Conservation (phyloP, 2,329 filamentous ascomycete genomes). For the Diplodia mutila region DNA sequence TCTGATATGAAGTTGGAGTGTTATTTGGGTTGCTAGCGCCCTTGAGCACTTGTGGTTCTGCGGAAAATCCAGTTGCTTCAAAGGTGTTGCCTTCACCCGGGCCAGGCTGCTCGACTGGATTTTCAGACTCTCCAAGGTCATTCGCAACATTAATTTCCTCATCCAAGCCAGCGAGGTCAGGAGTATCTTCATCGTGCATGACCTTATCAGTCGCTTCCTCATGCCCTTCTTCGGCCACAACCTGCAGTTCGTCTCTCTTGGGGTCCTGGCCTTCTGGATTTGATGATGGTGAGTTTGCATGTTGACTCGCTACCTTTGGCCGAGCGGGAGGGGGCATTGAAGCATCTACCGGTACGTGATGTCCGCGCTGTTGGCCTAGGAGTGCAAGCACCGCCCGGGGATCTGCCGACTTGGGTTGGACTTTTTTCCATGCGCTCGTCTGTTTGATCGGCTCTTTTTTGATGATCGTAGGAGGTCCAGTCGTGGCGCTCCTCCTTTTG, state of each 20-base stretch:
- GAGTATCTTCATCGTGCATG: not conserved
- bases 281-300: not conserved
- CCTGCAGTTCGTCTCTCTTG: not conserved
- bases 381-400: not conserved
- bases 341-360: not conserved
- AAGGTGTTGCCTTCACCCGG: not conserved
- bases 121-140: not conserved
- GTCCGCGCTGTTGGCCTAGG: not conserved
- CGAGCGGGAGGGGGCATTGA: not conserved
- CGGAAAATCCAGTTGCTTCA: not conserved
- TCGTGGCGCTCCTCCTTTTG: not conserved
- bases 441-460: not conserved
- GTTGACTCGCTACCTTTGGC: not conserved
- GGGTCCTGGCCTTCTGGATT: not conserved
- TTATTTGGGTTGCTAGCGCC: not conserved
- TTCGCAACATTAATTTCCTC: not conserved
- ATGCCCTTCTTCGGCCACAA: not conserved
- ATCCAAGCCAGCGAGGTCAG: not conserved
- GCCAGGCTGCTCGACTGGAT: not conserved
- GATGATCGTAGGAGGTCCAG: not conserved
- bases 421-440: not conserved
- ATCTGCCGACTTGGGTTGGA: not conserved
- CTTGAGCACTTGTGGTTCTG: not conserved
- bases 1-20: constrained; percentile 8
- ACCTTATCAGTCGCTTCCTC: not conserved